These are phyloP conservation scores for Flammula alnicola DNA, from an alignment of 1,284 basidiomycete genomes.

Conservation along the genomic window DNA sequence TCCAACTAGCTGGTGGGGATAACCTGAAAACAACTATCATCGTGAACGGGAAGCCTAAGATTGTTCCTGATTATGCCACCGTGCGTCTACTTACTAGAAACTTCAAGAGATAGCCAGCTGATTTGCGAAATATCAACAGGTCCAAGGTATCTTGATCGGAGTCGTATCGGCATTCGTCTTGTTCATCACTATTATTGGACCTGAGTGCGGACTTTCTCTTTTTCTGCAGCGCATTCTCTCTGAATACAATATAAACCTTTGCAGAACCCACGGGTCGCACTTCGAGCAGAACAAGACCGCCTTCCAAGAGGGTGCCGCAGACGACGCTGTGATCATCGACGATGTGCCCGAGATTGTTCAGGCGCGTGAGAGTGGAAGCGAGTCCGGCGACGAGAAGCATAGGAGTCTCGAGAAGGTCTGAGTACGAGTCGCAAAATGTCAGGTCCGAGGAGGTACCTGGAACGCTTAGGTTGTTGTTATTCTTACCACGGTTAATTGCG, in stretches of 20 bases:
- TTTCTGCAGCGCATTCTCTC: neutral
- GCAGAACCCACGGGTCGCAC: conserved; percentile 76
- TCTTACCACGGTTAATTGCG: no score
- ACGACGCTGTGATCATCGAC: conserved; percentile 40
- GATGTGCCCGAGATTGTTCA: conserved; percentile 7
- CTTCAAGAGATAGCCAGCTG: neutral
- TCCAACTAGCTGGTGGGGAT: conserved; percentile 58
- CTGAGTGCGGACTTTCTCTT: conserved; percentile 58
- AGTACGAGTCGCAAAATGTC: no score
- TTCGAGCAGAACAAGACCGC: conserved; percentile 86
- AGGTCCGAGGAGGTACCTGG: no score
- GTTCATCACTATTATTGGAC: conserved; percentile 70
- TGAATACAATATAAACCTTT: neutral
- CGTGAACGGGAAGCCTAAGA: conserved; percentile 45
- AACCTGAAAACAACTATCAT: conserved; percentile 58
- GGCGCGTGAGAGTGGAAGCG: conserved; percentile 1
- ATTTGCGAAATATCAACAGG: conserved; percentile 25
- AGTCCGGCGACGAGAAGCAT: neutral
- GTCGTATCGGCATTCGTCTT: conserved; percentile 70
- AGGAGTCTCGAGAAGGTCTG: conserved; percentile 9
- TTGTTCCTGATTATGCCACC: conserved; percentile 82
- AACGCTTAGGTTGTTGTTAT: no score
- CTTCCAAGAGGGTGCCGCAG: conserved; percentile 73
- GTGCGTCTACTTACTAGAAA: conserved; percentile 42
- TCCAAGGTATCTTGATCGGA: conserved; percentile 89